phyloP scores from a whole-genome alignment of 371 early-diverging fungal genomes.

The Mucor irregularis region DNA sequence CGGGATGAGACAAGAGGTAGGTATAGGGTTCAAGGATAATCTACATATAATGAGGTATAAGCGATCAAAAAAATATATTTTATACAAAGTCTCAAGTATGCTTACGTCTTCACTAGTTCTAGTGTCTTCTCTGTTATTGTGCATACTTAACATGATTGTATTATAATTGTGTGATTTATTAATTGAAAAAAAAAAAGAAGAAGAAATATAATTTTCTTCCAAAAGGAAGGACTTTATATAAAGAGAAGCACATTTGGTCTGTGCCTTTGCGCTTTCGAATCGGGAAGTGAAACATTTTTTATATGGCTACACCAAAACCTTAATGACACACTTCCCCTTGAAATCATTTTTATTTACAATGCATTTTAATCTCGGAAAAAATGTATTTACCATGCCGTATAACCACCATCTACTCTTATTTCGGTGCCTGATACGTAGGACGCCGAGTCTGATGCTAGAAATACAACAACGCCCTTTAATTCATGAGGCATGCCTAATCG shows the following conservation, averaged over 20 bases:
- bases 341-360: not conserved
- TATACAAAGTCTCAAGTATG: not conserved
- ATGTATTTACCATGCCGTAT: constrained; percentile 32
- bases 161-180: not conserved
- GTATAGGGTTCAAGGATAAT: constrained; percentile 78
- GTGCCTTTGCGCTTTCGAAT: not conserved
- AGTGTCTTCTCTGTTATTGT: constrained; percentile 1
- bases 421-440: constrained; percentile 44
- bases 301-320: no score
- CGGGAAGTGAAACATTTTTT: no score
- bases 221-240: not conserved
- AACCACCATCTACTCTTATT: constrained; percentile 45
- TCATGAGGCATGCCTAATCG: constrained; percentile 43
- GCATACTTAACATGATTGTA: constrained; percentile 3
- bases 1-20: constrained; percentile 81
- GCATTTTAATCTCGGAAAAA: not conserved
- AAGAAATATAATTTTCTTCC: not conserved
- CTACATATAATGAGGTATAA: constrained; percentile 20
- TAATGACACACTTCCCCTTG: no score
- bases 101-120: constrained; percentile 10
- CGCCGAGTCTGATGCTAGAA: constrained; percentile 36
- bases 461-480: constrained; percentile 37
- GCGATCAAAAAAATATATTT: not conserved
- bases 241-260: not conserved
- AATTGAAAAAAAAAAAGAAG: not conserved